Evolutionary conservation across 208 protist genomes (phyloP).

Genomic region (Lotmaria passim): DNA sequence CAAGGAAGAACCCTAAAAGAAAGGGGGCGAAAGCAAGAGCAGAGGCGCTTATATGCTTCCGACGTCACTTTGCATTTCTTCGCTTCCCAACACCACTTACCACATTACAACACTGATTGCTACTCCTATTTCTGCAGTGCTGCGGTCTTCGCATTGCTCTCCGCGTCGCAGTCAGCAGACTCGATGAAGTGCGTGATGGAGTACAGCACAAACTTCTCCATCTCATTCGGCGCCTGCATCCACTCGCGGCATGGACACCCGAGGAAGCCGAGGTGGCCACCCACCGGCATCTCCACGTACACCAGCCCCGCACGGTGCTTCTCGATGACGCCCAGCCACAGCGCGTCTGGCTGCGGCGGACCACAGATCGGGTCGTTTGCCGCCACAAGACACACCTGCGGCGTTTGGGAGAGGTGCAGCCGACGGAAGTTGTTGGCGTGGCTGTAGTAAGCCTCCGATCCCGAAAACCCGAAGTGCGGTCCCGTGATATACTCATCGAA

Average conservation of each 20-base stretch:
- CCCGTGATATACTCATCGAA: slow-evolving; percentile 58
- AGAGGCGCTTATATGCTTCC: neutral
- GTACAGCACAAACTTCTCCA: slow-evolving; percentile 52
- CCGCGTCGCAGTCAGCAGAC: neutral
- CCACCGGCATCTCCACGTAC: slow-evolving; percentile 57
- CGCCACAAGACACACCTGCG: slow-evolving; percentile 49
- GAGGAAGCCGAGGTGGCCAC: slow-evolving; percentile 72
- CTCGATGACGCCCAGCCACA: slow-evolving; percentile 40
- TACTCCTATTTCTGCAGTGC: no score
- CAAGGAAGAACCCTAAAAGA: no score
- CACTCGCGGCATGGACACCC: slow-evolving; percentile 35
- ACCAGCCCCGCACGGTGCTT: slow-evolving; percentile 35
- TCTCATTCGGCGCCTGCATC: slow-evolving; percentile 33
- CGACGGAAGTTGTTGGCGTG: slow-evolving; percentile 42
- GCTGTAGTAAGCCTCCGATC: slow-evolving; percentile 50
- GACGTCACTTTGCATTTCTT: neutral
- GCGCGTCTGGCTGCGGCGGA: slow-evolving; percentile 19
- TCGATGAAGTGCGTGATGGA: slow-evolving; percentile 25
- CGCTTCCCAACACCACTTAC: neutral
- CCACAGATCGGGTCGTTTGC: slow-evolving; percentile 63
- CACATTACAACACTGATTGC: no score
- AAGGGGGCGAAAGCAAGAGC: neutral
- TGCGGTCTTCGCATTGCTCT: neutral
- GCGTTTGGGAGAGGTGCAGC: slow-evolving; percentile 39
- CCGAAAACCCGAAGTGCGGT: slow-evolving; percentile 53